Evolutionary conservation across 805 yeast genomes (phyloP), one percentile per base, ranked within the genome.

Genomic region (Ogataea nitratoaversa): DNA sequence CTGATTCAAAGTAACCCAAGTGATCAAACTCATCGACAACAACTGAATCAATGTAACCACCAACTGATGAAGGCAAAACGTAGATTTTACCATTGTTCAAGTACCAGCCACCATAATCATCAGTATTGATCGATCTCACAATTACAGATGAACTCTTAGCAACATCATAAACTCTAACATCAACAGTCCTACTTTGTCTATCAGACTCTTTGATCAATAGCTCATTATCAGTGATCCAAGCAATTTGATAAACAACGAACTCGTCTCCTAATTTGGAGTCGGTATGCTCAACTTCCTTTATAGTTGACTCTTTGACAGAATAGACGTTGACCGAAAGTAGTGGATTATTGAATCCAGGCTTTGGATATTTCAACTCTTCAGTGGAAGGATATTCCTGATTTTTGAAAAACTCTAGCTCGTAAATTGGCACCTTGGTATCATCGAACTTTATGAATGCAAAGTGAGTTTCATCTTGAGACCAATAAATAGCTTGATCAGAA

Each of bases 341-440:
- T 0, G 95, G 91, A 51, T 82, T 80, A 0, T 63, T 48, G 23
- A 70, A 69, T 0, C 93, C 93, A 2, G 91, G 84, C 53, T 80
- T 83, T 1, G 95, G 90, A 56, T 85, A 85, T 47, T 75, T 78
- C 37, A 83, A 58, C 9, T 60, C 47, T 19, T 68, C 61, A 8
- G 62, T 48, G 4, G 53, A 50, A 1, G 86, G 85, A 52, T 81
- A 82, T 36, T 66, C 48, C 2, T 46, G 47, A 14, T 63, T 50
- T 2, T 74, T 70, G 51, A 70, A 84, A 41, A 65, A 70, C 37
- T 79, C 81, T 27, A 82, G 54, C 13, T 70, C 60, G 44, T 74
- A 77, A 5, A 61, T 59, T 1, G 72, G 72, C 1, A 84, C 93
- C 0, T 66, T 52, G 0, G 83, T 68, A 46, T 84, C 90, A 50